Evolutionary conservation across 352 stramenopile species (phyloP), one percentile per base, ranked within the genome.

Genomic region (Phytophthora capsici): DNA sequence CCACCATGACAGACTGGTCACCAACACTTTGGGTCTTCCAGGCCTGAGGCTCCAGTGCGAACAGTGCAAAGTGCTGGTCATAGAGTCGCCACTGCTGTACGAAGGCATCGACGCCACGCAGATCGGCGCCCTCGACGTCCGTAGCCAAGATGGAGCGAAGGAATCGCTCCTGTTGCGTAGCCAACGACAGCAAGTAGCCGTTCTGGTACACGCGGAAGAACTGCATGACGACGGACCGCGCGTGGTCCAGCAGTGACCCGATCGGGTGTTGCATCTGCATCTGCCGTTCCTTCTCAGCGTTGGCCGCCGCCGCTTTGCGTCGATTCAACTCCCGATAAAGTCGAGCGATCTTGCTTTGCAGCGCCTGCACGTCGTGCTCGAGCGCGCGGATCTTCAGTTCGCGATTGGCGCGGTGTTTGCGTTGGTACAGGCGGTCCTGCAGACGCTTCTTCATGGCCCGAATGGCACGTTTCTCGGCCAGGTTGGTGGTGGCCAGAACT

Each of bases 341-440:
- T 8, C 54, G 63, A 9, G 62, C 67, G 48, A 79, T 71, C 41
- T 74, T 66, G 25, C 2, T 59, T 37, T 67, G 36, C 22, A 79
- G 59, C 7, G n/a, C 19, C 14, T 55, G 56, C 8, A 75, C 62
- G 25, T 70, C 65, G 16, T 44, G 25, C 40, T 78, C 70, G 22
- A 78, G 60, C 6, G 48, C 37, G 4, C 36, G 41, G 7, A 63
- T 60, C 30, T 64, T 44, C 23, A 71, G 30, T 14, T 79, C 71
- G 36, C 63, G 67, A 20, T 77, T 79, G 58, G 71, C 71, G 23
- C 71, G 71, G 56, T 76, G 71, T 10, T 74, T 74, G 30, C 71
- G 66, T 40, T 76, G 66, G 63, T 80, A 80, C 25, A 80, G 55
- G 14, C 67, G 63, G 37, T 80, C 71, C n/a, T 72, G 55, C 13